Percentiles rank a stretch among this genome's conserved stretches.
phyloP scores from a whole-genome alignment of 352 stramenopile species.

The Globisporangium yorkense region DNA sequence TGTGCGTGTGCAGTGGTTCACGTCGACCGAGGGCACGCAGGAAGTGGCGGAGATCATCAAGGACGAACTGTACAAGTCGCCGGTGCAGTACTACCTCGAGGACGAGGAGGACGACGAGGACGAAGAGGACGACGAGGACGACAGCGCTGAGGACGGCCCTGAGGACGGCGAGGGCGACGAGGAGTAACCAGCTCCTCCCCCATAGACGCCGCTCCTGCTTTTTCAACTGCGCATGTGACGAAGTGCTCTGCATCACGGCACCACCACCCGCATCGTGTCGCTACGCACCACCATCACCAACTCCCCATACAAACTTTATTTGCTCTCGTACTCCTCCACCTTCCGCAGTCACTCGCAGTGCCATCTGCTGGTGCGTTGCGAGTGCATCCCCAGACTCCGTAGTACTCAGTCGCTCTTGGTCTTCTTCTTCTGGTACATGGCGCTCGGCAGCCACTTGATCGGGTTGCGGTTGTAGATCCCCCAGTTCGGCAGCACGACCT shows the following conservation, averaged over 20 bases:
- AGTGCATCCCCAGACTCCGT: no score
- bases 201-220: background rate
- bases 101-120: slow-evolving; percentile 37
- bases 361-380: no score
- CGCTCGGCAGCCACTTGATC: slow-evolving; percentile 74
- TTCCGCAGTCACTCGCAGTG: background rate
- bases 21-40: slow-evolving; percentile 43
- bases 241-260: no score
- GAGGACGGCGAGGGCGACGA: slow-evolving; percentile 8
- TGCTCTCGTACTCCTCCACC: background rate
- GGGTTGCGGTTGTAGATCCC: slow-evolving; percentile 79
- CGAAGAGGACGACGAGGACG: slow-evolving; percentile 14
- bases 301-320: background rate
- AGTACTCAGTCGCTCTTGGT: slow-evolving; percentile 22
- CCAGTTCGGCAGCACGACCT: slow-evolving; percentile 81
- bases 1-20: slow-evolving; percentile 38
- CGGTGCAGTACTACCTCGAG: slow-evolving; percentile 49
- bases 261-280: background rate
- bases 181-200: slow-evolving; percentile 10
- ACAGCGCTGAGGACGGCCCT: slow-evolving; percentile 24
- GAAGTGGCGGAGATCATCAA: slow-evolving; percentile 73
- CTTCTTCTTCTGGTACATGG: slow-evolving; percentile 74
- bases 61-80: slow-evolving; percentile 75
- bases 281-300: background rate
- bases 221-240: no score